Percentiles rank a stretch among this genome's conserved stretches.
Conservation (phyloP, 2,329 filamentous ascomycete species). For the Botrytis pseudocinerea region DNA sequence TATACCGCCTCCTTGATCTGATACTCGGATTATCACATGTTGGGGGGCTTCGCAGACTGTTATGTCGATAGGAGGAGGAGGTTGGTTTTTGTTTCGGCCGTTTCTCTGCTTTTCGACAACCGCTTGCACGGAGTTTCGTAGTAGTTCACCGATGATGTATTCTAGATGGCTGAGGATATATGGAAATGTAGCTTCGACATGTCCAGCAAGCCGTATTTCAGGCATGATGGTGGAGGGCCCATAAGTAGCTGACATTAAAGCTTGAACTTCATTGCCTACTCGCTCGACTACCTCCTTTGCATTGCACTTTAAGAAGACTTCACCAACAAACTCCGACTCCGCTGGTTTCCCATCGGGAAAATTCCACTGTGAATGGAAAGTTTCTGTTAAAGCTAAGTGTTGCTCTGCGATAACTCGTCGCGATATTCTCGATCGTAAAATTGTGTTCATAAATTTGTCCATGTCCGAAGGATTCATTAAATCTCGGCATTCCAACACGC, state of each 20-base stretch:
- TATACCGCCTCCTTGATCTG: conserved; percentile 91
- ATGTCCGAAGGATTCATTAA: conserved; percentile 78
- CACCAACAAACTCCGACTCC: conserved; percentile 83
- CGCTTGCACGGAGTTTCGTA: conserved; percentile 93
- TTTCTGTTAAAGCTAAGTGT: conserved; percentile 91
- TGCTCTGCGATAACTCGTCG: conserved; percentile 96
- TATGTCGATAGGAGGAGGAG: conserved; percentile 83
- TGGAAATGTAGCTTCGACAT: conserved; percentile 87
- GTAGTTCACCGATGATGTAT: conserved; percentile 93
- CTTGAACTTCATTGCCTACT: conserved; percentile 74
- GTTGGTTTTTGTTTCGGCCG: conserved; percentile 25
- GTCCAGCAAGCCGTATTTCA: conserved; percentile 78
- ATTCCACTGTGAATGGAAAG: conserved; percentile 88
- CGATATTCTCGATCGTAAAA: conserved; percentile 88
- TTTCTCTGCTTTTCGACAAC: conserved; percentile 72
- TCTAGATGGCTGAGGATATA: conserved; percentile 96
- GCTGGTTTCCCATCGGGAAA: conserved; percentile 65
- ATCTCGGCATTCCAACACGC: conserved; percentile 84
- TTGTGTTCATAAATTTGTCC: conserved; percentile 93
- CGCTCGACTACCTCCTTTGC: conserved; percentile 85
- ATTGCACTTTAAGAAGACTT: conserved; percentile 91
- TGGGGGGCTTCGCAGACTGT: conserved; percentile 92
- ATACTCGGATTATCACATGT: conserved; percentile 94
- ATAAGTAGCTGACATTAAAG: conserved; percentile 74
- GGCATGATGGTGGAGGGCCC: conserved; percentile 71